Percentiles rank a stretch among this genome's conserved stretches.
phyloP scores from a whole-genome alignment of 2,329 filamentous ascomycete species.

The Pseudonectria buxi region DNA sequence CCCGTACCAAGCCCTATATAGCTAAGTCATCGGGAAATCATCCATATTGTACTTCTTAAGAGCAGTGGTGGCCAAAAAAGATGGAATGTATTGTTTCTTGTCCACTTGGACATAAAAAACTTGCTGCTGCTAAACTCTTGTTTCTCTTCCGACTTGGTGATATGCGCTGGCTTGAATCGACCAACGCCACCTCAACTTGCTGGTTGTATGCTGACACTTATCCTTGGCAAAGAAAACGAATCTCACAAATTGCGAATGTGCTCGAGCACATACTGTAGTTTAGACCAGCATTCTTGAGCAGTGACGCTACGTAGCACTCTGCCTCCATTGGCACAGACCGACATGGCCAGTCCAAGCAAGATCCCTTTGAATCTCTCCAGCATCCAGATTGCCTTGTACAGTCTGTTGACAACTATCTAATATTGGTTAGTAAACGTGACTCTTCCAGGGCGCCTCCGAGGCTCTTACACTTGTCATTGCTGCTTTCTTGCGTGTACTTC shows the following conservation, averaged over 20 bases:
- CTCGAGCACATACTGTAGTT: conserved; percentile 16
- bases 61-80: too few species aligned
- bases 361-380: conserved; percentile 1
- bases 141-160: conserved; percentile 1
- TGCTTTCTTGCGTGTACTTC: too few species aligned
- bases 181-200: conserved; percentile 17
- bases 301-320: conserved; percentile 3
- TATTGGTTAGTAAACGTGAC: too few species aligned
- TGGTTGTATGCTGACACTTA: conserved; percentile 22
- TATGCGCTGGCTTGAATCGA: conserved; percentile 14
- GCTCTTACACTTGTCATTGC: too few species aligned
- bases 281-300: conserved; percentile 12
- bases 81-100: too few species aligned
- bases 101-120: too few species aligned
- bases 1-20: too few species aligned
- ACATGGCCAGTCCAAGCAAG: neutral
- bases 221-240: conserved; percentile 10
- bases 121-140: conserved; percentile 9
- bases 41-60: too few species aligned
- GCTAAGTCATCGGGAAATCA: too few species aligned
- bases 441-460: too few species aligned
- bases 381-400: too few species aligned
- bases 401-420: too few species aligned
- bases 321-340: conserved; percentile 2
- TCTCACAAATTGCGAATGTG: conserved; percentile 11